phyloP scores from a whole-genome alignment of 768 basidiomycete genomes.

The Serendipita vermifera region DNA sequence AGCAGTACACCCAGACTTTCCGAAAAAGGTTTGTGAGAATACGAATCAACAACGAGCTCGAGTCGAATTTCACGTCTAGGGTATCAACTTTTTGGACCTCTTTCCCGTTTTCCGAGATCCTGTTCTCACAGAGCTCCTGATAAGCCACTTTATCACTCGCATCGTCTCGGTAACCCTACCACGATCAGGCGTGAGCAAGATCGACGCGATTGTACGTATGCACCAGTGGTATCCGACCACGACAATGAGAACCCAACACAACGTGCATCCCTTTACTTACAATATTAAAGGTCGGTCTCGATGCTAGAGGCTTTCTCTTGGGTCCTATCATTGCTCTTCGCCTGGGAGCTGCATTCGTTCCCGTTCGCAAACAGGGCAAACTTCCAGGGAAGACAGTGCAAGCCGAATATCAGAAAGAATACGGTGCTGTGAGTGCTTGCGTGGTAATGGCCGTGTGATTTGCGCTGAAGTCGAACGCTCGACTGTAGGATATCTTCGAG shows the following conservation, averaged over 20 bases:
- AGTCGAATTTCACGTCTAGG: slow-evolving; percentile 39
- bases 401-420: slow-evolving; percentile 82
- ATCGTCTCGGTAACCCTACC: slow-evolving; percentile 67
- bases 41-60: too few species aligned
- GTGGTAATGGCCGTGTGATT: too few species aligned
- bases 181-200: slow-evolving; percentile 44
- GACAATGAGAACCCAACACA: too few species aligned
- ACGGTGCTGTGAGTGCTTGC: slow-evolving; percentile 53
- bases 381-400: slow-evolving; percentile 75
- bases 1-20: slow-evolving; percentile 60
- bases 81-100: slow-evolving; percentile 86
- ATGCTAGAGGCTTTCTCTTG: slow-evolving; percentile 90
- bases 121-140: slow-evolving; percentile 74
- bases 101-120: slow-evolving; percentile 87
- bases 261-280: too few species aligned
- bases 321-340: slow-evolving; percentile 86
- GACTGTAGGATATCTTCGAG: slow-evolving; percentile 77
- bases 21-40: slow-evolving; percentile 72
- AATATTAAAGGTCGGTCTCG: too few species aligned
- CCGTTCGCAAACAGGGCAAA: slow-evolving; percentile 88
- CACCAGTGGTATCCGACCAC: too few species aligned
- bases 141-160: slow-evolving; percentile 79
- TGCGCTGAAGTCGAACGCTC: too few species aligned
- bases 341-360: slow-evolving; percentile 88
- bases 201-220: slow-evolving; percentile 89